A percentile compares a stretch with the other conserved stretches of the same genome.
These are phyloP conservation scores for Polytrichum commune DNA, from an alignment of 225 moss, liverwort and hornwort genomes.

Conservation along the genomic window DNA sequence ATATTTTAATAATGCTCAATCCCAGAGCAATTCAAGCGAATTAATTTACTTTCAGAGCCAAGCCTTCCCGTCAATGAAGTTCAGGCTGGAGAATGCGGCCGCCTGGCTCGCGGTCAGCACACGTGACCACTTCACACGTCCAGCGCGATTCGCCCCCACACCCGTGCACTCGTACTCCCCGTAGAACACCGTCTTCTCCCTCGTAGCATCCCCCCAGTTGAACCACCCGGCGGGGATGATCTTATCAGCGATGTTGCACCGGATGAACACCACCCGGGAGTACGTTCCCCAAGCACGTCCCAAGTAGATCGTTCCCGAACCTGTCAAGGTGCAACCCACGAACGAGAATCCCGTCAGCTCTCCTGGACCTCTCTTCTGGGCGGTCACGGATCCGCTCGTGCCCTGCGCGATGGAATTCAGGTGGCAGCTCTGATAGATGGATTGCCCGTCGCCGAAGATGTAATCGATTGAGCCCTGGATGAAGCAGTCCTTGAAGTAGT, in stretches of 20 bases:
- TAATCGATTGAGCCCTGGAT: slow-evolving; percentile 59
- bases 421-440: slow-evolving; percentile 25
- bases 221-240: slow-evolving; percentile 31
- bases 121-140: slow-evolving; percentile 23
- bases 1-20: too few species aligned
- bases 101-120: slow-evolving; percentile 6
- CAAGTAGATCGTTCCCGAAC: slow-evolving; percentile 41
- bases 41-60: too few species aligned
- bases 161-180: slow-evolving; percentile 41
- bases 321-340: slow-evolving; percentile 43
- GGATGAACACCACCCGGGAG: slow-evolving; percentile 55
- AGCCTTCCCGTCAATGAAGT: slow-evolving; percentile 6
- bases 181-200: slow-evolving; percentile 37
- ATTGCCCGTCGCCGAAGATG: slow-evolving; percentile 52
- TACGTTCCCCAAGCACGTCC: slow-evolving; percentile 63
- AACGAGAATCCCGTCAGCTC: slow-evolving; percentile 47
- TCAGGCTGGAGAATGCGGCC: slow-evolving; percentile 32
- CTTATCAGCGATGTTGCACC: slow-evolving; percentile 43
- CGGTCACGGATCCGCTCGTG: slow-evolving; percentile 15
- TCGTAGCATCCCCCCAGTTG: slow-evolving; percentile 28
- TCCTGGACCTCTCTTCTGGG: slow-evolving; percentile 47
- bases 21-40: background rate
- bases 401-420: background rate
- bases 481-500: slow-evolving; percentile 62
- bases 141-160: slow-evolving; percentile 22